phyloP scores from a whole-genome alignment of 345 rosid genomes.

The Luvunga scandens region DNA sequence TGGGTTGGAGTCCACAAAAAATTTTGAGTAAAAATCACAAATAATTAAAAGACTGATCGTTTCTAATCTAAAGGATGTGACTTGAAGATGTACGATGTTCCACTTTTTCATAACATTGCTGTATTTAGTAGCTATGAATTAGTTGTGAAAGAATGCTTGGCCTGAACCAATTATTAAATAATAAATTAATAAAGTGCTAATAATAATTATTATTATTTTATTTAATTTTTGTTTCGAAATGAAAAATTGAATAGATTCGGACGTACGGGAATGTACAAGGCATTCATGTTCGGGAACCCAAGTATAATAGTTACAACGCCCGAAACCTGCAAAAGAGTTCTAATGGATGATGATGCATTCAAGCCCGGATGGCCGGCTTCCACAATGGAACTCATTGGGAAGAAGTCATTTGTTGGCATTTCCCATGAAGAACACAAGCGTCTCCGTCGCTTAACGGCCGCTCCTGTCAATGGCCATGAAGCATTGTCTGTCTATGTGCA shows the following conservation, averaged over 20 bases:
- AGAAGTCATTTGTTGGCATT: conserved; percentile 70
- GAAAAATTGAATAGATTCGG: conserved; percentile 52
- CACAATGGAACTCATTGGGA: conserved; percentile 63
- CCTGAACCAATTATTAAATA: too few relatives aligned
- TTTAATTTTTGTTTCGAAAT: not conserved
- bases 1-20: too few relatives aligned
- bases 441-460: conserved; percentile 66
- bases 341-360: conserved; percentile 69
- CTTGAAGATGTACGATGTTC: not conserved
- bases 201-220: not conserved
- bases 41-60: too few relatives aligned
- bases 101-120: not conserved
- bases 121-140: too few relatives aligned
- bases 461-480: conserved; percentile 82
- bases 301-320: conserved; percentile 73
- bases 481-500: conserved; percentile 58
- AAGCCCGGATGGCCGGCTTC: conserved; percentile 82
- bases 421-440: conserved; percentile 83
- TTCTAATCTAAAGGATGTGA: too few relatives aligned
- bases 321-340: conserved; percentile 58
- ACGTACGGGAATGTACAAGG: conserved; percentile 60
- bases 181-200: too few relatives aligned
- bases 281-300: conserved; percentile 80
- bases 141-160: too few relatives aligned
- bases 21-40: too few relatives aligned